Conservation (phyloP, 768 basidiomycete species). For the Hypholoma fasciculare region DNA sequence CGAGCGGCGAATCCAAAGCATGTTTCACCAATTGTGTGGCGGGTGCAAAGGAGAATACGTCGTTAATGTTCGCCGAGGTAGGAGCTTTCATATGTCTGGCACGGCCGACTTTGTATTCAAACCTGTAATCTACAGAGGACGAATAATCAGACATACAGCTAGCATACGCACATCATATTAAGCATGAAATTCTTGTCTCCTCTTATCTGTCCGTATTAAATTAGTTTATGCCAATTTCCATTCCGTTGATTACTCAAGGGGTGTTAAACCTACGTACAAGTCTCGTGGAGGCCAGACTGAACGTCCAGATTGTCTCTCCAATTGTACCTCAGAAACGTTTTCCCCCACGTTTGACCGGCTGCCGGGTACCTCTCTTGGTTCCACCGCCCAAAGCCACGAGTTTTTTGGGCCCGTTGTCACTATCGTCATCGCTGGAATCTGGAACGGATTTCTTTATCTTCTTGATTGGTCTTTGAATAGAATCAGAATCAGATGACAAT, state of each 20-base stretch:
- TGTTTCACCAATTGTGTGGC: slow-evolving; percentile 69
- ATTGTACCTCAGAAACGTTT: slow-evolving; percentile 58
- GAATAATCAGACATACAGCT: too few species aligned
- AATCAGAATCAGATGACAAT: slow-evolving; percentile 45
- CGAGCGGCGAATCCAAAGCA: slow-evolving; percentile 56
- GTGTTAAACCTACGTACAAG: not conserved
- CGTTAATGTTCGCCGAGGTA: slow-evolving; percentile 5
- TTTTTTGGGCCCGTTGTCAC: slow-evolving; percentile 52
- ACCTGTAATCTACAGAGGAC: too few species aligned
- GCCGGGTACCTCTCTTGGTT: slow-evolving; percentile 52
- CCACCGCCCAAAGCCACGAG: slow-evolving; percentile 36
- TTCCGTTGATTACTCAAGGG: too few species aligned
- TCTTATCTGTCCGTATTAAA: too few species aligned
- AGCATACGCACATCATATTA: too few species aligned
- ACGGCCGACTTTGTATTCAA: too few species aligned
- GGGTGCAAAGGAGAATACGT: slow-evolving; percentile 37
- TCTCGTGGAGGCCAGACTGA: not conserved
- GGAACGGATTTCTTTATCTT: slow-evolving; percentile 42
- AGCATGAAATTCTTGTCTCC: too few species aligned
- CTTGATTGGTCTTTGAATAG: slow-evolving; percentile 47
- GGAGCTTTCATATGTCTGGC: not conserved
- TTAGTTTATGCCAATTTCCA: too few species aligned
- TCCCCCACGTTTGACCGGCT: slow-evolving; percentile 76
- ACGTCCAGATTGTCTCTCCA: not conserved
- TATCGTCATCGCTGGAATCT: slow-evolving; percentile 55